Evolutionary conservation across 331 rosid genomes (phyloP).

Genomic region (Acacia pycnantha): DNA sequence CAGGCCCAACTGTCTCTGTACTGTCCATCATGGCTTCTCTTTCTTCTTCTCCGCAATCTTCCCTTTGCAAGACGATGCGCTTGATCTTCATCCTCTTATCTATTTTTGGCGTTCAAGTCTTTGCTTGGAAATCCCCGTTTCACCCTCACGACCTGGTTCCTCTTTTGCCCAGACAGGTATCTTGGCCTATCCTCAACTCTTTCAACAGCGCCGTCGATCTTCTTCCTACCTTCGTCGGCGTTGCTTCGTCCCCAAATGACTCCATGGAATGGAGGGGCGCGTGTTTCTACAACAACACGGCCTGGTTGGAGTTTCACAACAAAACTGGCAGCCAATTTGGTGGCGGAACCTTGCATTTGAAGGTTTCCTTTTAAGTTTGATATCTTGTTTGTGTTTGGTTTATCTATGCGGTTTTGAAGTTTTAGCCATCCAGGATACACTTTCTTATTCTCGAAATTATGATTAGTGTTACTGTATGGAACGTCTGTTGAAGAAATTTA

Average conservation of each 20-base stretch:
- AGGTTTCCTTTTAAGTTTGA: conserved; percentile 34
- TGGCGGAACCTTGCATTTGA: conserved; percentile 81
- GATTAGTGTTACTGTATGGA: not conserved
- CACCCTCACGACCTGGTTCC: conserved; percentile 74
- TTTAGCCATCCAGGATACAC: not conserved
- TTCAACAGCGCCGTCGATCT: conserved; percentile 76
- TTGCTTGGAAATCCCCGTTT: conserved; percentile 44
- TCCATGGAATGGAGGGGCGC: conserved; percentile 67
- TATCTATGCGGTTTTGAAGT: not conserved
- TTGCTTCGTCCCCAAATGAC: conserved; percentile 44
- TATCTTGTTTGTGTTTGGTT: not conserved
- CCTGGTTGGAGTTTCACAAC: conserved; percentile 83
- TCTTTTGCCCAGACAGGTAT: conserved; percentile 63
- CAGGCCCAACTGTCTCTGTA: not conserved
- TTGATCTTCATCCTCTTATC: conserved; percentile 20
- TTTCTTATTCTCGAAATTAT: not conserved
- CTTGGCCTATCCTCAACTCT: conserved; percentile 82
- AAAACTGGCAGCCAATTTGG: conserved; percentile 57
- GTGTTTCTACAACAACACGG: conserved; percentile 67
- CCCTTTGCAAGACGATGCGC: conserved; percentile 8
- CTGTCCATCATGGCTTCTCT: conserved; percentile 42
- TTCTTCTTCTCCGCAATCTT: conserved; percentile 1
- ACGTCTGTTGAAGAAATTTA: not conserved
- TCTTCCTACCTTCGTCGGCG: conserved; percentile 73
- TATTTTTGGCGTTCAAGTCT: conserved; percentile 20